Percentiles rank a stretch among this genome's conserved stretches.
These are phyloP conservation scores for Diaporthe eres DNA, from an alignment of 2,329 filamentous ascomycete species.

Conservation along the genomic window DNA sequence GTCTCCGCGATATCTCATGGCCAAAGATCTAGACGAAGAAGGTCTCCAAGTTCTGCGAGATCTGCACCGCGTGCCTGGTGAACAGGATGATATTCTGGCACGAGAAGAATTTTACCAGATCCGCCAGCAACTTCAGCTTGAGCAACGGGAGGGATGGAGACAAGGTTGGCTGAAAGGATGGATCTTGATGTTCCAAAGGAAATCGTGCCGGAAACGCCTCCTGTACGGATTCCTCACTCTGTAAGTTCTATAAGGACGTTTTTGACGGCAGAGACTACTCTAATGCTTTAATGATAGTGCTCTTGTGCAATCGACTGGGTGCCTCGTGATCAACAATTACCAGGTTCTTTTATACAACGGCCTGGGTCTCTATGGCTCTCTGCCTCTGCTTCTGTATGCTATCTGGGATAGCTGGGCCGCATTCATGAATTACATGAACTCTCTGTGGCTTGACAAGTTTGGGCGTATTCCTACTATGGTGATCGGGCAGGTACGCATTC, in stretches of 20 bases:
- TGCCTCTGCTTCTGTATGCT: slow-evolving; percentile 35
- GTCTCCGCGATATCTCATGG: slow-evolving; percentile 16
- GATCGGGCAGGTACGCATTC: background rate
- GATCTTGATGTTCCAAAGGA: background rate
- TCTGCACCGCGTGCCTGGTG: background rate
- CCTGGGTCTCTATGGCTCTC: slow-evolving; percentile 13
- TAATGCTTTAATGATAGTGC: background rate
- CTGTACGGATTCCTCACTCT: background rate
- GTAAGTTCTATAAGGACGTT: background rate
- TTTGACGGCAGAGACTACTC: no score
- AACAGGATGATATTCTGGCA: background rate
- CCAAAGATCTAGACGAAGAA: background rate
- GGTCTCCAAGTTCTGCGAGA: background rate
- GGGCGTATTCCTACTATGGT: slow-evolving; percentile 16
- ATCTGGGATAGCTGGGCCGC: slow-evolving; percentile 37
- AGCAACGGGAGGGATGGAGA: slow-evolving; percentile 4
- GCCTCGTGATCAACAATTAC: slow-evolving; percentile 9
- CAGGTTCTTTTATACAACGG: slow-evolving; percentile 2
- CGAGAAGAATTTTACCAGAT: slow-evolving; percentile 9
- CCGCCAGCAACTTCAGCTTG: slow-evolving; percentile 5
- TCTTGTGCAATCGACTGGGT: slow-evolving; percentile 11
- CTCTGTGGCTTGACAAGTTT: slow-evolving; percentile 26
- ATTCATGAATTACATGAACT: slow-evolving; percentile 35
- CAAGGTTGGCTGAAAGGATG: slow-evolving; percentile 11
- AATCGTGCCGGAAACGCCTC: background rate